A percentile compares a stretch with the other conserved stretches of the same genome.
Conservation (phyloP, 352 stramenopile species). For the Phytophthora chlamydospora region DNA sequence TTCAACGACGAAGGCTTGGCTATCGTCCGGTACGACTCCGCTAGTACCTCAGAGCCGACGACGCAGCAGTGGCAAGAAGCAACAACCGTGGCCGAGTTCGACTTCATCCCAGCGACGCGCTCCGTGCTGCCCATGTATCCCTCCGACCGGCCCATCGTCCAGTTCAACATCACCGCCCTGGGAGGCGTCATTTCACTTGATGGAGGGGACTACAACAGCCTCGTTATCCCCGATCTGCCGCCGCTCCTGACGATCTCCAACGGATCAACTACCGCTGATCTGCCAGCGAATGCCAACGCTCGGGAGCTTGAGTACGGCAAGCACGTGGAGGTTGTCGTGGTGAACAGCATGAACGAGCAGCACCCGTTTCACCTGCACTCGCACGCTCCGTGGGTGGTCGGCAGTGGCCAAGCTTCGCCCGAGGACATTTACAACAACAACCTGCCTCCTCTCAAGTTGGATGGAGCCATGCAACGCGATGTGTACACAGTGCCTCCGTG, state of each 20-base stretch:
- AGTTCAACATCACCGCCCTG: conserved; percentile 25
- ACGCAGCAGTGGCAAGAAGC: conserved; percentile 16
- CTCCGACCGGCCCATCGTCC: conserved; percentile 30
- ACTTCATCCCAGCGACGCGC: conserved; percentile 14
- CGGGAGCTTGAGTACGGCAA: conserved; percentile 24
- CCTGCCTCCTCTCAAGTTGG: conserved; percentile 22
- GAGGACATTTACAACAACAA: conserved; percentile 20
- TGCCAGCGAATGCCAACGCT: conserved; percentile 20
- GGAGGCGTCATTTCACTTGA: conserved; percentile 33
- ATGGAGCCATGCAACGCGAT: conserved; percentile 23
- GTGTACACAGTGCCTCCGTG: conserved; percentile 32
- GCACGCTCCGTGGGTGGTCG: conserved; percentile 32
- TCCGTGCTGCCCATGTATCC: conserved; percentile 13
- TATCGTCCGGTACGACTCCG: conserved; percentile 26
- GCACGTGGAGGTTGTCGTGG: conserved; percentile 32
- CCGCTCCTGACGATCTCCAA: conserved; percentile 26
- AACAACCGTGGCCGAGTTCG: conserved; percentile 30
- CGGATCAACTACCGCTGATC: conserved; percentile 17
- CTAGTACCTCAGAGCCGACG: conserved; percentile 18
- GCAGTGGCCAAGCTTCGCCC: conserved; percentile 19
- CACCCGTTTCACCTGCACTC: conserved; percentile 46
- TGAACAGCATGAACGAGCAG: conserved; percentile 36
- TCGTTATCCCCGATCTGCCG: conserved; percentile 22
- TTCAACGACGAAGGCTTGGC: conserved; percentile 37
- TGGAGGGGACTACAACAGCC: conserved; percentile 25